Evolutionary conservation across 345 rosid species (phyloP).

Genomic region (Litchi chinensis): DNA sequence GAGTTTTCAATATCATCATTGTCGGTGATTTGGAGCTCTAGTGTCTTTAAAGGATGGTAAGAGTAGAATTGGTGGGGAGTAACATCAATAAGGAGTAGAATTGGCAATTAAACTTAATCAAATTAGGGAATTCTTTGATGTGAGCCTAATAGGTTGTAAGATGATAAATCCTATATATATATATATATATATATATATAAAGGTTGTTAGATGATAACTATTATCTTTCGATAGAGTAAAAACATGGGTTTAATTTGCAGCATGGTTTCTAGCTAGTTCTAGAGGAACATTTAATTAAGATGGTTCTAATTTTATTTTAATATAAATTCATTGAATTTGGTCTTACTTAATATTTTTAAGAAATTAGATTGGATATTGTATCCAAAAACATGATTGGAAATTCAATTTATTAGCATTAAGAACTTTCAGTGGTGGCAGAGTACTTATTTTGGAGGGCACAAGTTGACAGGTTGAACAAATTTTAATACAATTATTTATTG

Average conservation of each 20-base stretch:
- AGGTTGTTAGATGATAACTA: neutral
- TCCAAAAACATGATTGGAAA: neutral
- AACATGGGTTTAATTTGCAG: too few relatives aligned
- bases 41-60: constrained; percentile 37
- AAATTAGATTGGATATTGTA: too few relatives aligned
- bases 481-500: too few relatives aligned
- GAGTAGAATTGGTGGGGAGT: constrained; percentile 31
- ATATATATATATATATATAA: too few relatives aligned
- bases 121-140: neutral
- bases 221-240: neutral
- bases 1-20: constrained; percentile 26
- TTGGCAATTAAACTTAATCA: constrained; percentile 4
- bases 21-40: constrained; percentile 28
- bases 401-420: neutral
- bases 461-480: too few relatives aligned
- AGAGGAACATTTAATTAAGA: too few relatives aligned
- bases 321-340: neutral
- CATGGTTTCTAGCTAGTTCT: too few relatives aligned
- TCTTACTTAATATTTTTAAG: neutral
- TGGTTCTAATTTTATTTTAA: neutral
- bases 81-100: constrained; percentile 23
- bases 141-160: neutral
- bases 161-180: neutral
- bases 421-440: neutral
- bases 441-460: too few relatives aligned